Percentiles rank a stretch among this genome's conserved stretches.
These are phyloP conservation scores for Cyclotella distinguenda DNA, from an alignment of 108 stramenopile species.

Conservation along the genomic window DNA sequence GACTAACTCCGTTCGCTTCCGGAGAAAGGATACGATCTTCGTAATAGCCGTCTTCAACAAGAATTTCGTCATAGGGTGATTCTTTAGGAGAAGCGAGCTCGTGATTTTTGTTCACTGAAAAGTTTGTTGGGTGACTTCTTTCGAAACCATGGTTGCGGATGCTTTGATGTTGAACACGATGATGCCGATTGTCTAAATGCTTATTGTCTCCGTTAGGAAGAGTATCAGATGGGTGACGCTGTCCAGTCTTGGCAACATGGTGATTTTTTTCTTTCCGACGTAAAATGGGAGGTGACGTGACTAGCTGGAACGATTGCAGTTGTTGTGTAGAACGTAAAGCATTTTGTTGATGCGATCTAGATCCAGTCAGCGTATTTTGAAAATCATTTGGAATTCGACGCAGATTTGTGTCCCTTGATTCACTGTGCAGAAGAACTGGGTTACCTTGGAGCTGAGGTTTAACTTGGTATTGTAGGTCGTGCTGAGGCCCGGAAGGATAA, in stretches of 20 bases:
- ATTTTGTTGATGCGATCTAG: too few species aligned
- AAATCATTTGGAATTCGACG: too few species aligned
- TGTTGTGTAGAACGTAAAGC: too few species aligned
- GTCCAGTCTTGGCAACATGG: neutral
- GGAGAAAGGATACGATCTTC: neutral
- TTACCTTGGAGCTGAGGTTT: too few species aligned
- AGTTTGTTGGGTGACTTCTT: neutral
- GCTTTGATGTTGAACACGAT: neutral
- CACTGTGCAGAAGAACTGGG: neutral
- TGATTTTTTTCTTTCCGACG: conserved; percentile 6
- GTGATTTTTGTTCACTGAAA: neutral
- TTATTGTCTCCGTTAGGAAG: neutral
- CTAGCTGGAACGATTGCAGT: neutral
- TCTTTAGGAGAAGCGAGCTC: conserved; percentile 13
- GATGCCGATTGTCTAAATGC: neutral
- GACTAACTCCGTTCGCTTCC: neutral
- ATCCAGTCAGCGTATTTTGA: too few species aligned
- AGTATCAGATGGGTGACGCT: neutral
- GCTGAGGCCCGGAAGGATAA: too few species aligned
- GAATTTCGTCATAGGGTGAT: conserved; percentile 19
- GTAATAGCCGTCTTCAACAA: conserved; percentile 1
- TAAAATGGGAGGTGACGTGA: conserved; percentile 11
- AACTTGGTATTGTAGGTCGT: too few species aligned
- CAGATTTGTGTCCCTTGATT: neutral
- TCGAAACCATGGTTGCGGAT: neutral